These are phyloP conservation scores for Zygosaccharomyces pseudobailii DNA, from an alignment of 1,139 yeast genomes.

Conservation along the genomic window DNA sequence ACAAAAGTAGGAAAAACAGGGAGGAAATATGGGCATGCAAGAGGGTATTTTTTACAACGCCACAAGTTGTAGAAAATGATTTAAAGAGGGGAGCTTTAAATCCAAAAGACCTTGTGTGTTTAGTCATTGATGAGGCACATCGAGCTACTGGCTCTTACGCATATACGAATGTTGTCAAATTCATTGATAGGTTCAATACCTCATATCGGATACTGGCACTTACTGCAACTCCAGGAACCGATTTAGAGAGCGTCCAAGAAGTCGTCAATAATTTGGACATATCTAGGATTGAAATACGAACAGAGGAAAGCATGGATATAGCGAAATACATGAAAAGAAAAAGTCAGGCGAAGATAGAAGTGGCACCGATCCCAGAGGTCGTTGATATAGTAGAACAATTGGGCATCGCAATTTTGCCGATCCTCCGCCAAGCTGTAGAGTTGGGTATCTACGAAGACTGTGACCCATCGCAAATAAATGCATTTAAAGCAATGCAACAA, in stretches of 20 bases:
- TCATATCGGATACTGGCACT: conserved; percentile 76
- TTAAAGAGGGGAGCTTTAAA: conserved; percentile 66
- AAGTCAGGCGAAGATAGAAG: conserved; percentile 53
- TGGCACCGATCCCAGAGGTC: conserved; percentile 51
- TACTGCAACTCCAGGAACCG: conserved; percentile 94
- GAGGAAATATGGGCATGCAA: conserved; percentile 69
- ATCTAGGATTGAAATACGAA: conserved; percentile 76
- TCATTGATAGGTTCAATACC: conserved; percentile 55
- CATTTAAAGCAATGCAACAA: conserved; percentile 68
- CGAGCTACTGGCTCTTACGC: conserved; percentile 88
- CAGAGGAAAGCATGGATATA: conserved; percentile 83
- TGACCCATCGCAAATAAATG: conserved; percentile 65
- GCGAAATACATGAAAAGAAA: conserved; percentile 71
- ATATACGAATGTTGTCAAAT: conserved; percentile 73
- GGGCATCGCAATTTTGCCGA: conserved; percentile 59
- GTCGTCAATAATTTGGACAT: conserved; percentile 69
- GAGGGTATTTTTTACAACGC: conserved; percentile 88
- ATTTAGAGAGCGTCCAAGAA: conserved; percentile 82
- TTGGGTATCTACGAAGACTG: conserved; percentile 56
- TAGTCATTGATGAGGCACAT: conserved; percentile 95
- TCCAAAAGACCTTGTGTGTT: conserved; percentile 67
- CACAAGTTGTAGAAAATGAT: conserved; percentile 94
- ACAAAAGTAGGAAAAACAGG: conserved; percentile 60
- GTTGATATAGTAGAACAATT: conserved; percentile 48
- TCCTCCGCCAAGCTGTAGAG: conserved; percentile 58